Conservation (phyloP, 768 basidiomycete genomes). For the Leccinum broughii region DNA sequence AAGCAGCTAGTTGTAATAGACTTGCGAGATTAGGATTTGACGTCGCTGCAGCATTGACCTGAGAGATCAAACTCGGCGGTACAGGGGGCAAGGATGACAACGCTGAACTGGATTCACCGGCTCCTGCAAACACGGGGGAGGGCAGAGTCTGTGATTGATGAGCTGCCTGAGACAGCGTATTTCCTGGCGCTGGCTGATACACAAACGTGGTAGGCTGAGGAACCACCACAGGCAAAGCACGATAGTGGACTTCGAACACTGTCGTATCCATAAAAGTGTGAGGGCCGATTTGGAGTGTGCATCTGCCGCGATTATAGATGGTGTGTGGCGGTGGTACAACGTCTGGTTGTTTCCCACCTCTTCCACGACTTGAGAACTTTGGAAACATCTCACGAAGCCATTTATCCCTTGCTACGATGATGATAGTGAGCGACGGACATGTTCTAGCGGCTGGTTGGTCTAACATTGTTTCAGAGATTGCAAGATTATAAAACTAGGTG, state of each 20-base stretch:
- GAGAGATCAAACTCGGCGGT: conserved; percentile 56
- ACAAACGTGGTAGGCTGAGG: conserved; percentile 25
- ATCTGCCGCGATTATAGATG: conserved; percentile 63
- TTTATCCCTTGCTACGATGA: conserved; percentile 59
- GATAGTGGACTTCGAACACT: conserved; percentile 75
- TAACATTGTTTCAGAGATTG: conserved; percentile 74
- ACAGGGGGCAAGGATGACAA: conserved; percentile 50
- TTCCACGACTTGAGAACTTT: conserved; percentile 67
- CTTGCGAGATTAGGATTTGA: conserved; percentile 69
- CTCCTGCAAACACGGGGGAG: conserved; percentile 20
- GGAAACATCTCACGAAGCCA: conserved; percentile 68
- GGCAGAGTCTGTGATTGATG: conserved; percentile 26
- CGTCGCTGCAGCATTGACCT: conserved; percentile 66
- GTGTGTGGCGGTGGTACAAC: conserved; percentile 64
- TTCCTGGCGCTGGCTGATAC: conserved; percentile 29
- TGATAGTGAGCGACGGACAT: conserved; percentile 16
- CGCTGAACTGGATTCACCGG: conserved; percentile 39
- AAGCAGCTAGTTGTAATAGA: conserved; percentile 63
- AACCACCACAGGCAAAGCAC: conserved; percentile 34
- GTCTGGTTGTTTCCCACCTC: conserved; percentile 56
- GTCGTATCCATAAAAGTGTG: conserved; percentile 68
- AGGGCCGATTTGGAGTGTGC: conserved; percentile 73
- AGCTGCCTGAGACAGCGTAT: conserved; percentile 30
- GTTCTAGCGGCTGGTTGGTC: conserved; percentile 12
- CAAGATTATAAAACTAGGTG: conserved; percentile 54